A percentile compares a stretch with the other conserved stretches of the same genome.
These are phyloP conservation scores for Staphylotrichum longicolle DNA, from an alignment of 495 filamentous ascomycete genomes.

Conservation along the genomic window DNA sequence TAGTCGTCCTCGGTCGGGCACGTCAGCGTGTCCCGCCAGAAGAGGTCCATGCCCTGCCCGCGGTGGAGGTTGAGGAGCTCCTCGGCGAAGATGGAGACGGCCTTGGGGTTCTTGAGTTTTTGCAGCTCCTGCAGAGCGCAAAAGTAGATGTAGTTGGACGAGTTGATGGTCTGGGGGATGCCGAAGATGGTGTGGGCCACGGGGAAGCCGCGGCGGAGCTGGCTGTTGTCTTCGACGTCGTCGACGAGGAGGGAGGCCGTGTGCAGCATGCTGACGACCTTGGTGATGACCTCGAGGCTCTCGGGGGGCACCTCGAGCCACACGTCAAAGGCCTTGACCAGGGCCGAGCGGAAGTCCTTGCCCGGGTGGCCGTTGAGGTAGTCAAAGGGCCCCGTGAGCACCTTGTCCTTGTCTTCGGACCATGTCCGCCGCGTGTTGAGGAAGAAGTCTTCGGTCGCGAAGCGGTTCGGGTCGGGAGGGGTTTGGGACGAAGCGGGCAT, in stretches of 20 bases:
- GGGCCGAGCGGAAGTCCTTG: conserved; percentile 82
- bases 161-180: conserved; percentile 94
- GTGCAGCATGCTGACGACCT: conserved; percentile 89
- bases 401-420: conserved; percentile 70
- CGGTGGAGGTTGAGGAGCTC: conserved; percentile 92
- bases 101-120: conserved; percentile 67
- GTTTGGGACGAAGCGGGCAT: conserved; percentile 36
- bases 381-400: conserved; percentile 81
- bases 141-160: conserved; percentile 96
- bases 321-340: conserved; percentile 86
- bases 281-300: conserved; percentile 77
- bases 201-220: conserved; percentile 81
- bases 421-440: conserved; percentile 49
- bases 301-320: conserved; percentile 82
- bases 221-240: conserved; percentile 82
- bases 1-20: conserved; percentile 96
- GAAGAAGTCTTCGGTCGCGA: conserved; percentile 47
- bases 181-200: conserved; percentile 96
- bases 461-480: conserved; percentile 46
- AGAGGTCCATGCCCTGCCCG: conserved; percentile 96
- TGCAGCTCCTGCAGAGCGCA: conserved; percentile 77
- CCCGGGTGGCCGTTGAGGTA: conserved; percentile 84
- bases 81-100: conserved; percentile 77
- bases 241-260: conserved; percentile 91
- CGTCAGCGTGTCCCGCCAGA: conserved; percentile 91